These are phyloP conservation scores for Candolleomyces eurysporus DNA, from an alignment of 768 basidiomycete genomes.

Conservation along the genomic window DNA sequence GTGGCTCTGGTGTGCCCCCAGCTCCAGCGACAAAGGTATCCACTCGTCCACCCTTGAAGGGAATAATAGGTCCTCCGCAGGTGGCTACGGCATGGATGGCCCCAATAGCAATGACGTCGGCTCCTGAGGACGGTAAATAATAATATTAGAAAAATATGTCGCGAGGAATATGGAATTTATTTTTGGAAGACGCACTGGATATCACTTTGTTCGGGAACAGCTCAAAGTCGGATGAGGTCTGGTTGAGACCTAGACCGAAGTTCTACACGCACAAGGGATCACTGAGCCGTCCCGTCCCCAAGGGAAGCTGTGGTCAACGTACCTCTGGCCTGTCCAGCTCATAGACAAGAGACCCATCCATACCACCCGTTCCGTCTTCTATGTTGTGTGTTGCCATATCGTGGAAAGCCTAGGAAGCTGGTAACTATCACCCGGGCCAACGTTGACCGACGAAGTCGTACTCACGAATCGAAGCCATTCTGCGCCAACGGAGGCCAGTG, in stretches of 20 bases:
- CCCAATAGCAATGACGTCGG: constrained; percentile 43
- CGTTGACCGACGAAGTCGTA: background rate
- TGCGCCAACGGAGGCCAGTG: constrained; percentile 27
- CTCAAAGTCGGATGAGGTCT: constrained; percentile 41
- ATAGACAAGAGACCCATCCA: constrained; percentile 49
- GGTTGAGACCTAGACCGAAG: constrained; percentile 44
- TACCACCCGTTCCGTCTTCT: constrained; percentile 45
- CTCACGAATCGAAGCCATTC: constrained; percentile 37
- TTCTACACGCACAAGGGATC: constrained; percentile 29
- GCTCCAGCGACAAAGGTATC: constrained; percentile 37
- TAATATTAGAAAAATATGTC: background rate
- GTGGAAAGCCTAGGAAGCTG: constrained; percentile 41
- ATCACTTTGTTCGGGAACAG: constrained; percentile 42
- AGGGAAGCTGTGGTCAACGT: constrained; percentile 7
- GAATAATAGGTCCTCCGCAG: constrained; percentile 48
- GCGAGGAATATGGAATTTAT: background rate
- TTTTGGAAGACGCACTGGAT: constrained; percentile 32
- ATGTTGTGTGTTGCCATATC: constrained; percentile 48
- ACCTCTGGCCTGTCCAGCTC: constrained; percentile 44
- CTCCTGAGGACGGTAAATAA: constrained; percentile 27
- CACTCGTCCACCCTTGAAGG: constrained; percentile 40
- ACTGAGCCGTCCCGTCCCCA: background rate
- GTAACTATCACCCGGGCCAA: background rate
- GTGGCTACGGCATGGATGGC: constrained; percentile 34
- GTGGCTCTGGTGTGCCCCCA: constrained; percentile 41